Percentiles rank a stretch among this genome's conserved stretches.
These are phyloP conservation scores for Ogataea haglerorum DNA, from an alignment of 805 yeast species.

Conservation along the genomic window DNA sequence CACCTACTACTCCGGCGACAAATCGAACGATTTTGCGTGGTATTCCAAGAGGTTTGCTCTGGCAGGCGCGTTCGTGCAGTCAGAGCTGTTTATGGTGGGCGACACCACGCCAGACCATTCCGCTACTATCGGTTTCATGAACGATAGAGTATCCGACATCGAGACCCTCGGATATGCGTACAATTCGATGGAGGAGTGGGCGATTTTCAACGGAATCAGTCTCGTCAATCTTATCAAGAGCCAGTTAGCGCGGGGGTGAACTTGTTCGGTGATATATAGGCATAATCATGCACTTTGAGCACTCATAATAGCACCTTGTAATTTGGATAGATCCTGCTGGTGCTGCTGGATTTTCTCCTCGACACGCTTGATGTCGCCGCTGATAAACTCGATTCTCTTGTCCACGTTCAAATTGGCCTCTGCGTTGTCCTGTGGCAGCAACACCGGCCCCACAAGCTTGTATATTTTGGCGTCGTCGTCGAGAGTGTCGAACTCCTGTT, in stretches of 20 bases:
- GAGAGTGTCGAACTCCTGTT: constrained; percentile 63
- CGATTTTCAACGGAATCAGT: constrained; percentile 62
- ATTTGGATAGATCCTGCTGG: constrained; percentile 53
- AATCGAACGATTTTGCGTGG: constrained; percentile 84
- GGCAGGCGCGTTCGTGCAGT: constrained; percentile 64
- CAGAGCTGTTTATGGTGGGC: constrained; percentile 77
- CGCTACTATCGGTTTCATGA: constrained; percentile 64
- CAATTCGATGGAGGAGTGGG: constrained; percentile 71
- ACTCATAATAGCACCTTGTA: constrained; percentile 45
- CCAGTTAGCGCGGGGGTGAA: constrained; percentile 60
- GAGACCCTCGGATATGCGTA: constrained; percentile 57
- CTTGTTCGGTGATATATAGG: constrained; percentile 4
- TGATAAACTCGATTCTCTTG: constrained; percentile 86
- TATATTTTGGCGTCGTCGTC: constrained; percentile 72
- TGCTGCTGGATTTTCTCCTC: constrained; percentile 63
- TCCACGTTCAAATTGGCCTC: constrained; percentile 84
- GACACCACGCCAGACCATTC: constrained; percentile 57
- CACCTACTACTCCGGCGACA: constrained; percentile 74
- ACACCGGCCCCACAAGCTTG: constrained; percentile 88
- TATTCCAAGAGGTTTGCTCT: constrained; percentile 79
- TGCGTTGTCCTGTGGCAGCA: constrained; percentile 79
- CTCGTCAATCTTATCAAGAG: constrained; percentile 66
- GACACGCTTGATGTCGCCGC: constrained; percentile 70
- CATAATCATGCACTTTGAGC: constrained; percentile 15
- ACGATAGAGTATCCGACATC: constrained; percentile 52